Base-by-base conservation (phyloP, 2,329 filamentous ascomycete species). In the Penicillium occitanis region DNA sequence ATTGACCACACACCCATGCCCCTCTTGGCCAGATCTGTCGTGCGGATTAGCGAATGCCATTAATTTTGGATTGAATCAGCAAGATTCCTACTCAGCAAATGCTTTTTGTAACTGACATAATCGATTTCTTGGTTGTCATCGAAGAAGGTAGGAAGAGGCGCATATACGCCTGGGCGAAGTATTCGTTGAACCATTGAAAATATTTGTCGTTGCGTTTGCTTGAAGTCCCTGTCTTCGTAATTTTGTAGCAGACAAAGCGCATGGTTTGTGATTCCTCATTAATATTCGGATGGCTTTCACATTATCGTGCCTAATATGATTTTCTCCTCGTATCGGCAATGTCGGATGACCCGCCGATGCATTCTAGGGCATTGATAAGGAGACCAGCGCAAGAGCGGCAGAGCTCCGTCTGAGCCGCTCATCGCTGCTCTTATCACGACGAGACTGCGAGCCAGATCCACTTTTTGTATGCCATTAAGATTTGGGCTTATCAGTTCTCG, bases 101-200 rank as follows among this genome's bases (percentile, higher is more conserved):
- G 71, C 19, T 66, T 68, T 30, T 69, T 69, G 61, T 71, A 72
- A 25, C 66, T 68, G 17, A 61, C 68, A 68, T 70, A 72, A 59
- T 72, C 70, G 25, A 72, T 61, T 51, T 72, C 70, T 53, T 72
- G 69, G 19, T 71, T 59, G 2, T 71, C 67, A 48, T 70, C 65
- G 13, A 69, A 70, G 30, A 70, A 70, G 0, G 69, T 70, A 1
- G 69, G 69, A 8, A 69, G 64, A 35, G 69, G 69, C 37, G 59
- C 69, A 55, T 70, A 70, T 40, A 70, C 67, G 17, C 69, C 69
- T 44, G 69, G 68, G 40, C 25, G 57, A 5, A 70, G 65, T 8
- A 59, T 11, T 28, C 68, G 66, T 64, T 25, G 55, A 11, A 11
- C 65, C 1, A 25, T 46, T 22, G 50, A 35, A 7, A 53, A 14